Evolutionary conservation across 371 early-diverging fungal species (phyloP), one percentile per base, ranked within the genome.

Genomic region (Mucor indicus): DNA sequence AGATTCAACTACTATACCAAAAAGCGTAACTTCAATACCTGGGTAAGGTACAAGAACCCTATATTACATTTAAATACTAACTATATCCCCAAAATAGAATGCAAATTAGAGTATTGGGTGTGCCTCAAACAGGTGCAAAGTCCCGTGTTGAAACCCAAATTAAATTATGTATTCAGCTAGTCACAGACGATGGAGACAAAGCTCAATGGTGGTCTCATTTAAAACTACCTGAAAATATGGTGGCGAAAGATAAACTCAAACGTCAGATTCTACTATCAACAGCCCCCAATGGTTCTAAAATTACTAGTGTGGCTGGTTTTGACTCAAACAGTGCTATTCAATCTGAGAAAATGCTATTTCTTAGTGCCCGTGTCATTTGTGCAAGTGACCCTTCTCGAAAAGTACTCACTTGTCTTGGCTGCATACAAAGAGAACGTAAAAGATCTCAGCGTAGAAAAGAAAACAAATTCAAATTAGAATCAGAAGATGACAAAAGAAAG

Each of bases 101-200:
- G 44, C 79, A 77, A 58, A 72, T 85, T 37, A 57, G 75, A 36
- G 75, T 86, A 35, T 62, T 83, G 15, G 90, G 90, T n/a, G 81
- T 88, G 8, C 86, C 91, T n/a, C 68, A 64, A 46, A 70, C 76
- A 38, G 84, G 86, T 29, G 90, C 87, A 31, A 86, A 88, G 55
- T 88, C 87, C 19, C 72, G 90, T n/a, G 92, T 91, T 20, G 90
- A 91, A 60, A 91, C 92, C 33, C 92, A 90, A 65, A 87, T 86
- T 51, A 87, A 87, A 49, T 67, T 90, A n/a, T 86, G 89, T 30
- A 63, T 91, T 44, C 86, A 87, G 49, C 61, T 91, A 32, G 69
- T 82, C 1, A 77, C 82, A 11, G 64, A 64, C 24, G 62, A 62
- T 41, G 88, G 87, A 22, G 83, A 81, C 38, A 82, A 81, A 40